Base-by-base conservation (phyloP, 208 protist species). In the Wallacemonas sp. region DNA sequence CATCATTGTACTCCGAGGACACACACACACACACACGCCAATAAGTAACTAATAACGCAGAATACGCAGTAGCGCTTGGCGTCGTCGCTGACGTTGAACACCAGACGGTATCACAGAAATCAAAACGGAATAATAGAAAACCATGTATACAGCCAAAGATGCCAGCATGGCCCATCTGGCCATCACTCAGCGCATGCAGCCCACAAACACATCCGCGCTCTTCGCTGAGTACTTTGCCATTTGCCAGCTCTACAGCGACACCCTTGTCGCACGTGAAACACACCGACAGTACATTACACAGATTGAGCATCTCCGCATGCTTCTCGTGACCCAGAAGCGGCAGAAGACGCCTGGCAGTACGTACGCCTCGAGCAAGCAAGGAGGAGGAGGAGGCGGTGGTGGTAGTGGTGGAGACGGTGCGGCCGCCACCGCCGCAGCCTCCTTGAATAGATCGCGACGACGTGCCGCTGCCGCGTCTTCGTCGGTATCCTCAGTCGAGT, bases 71-170 rank as follows among this genome's bases (percentile, higher is more conserved):
- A n/a, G n/a, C n/a, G n/a, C n/a, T n/a, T n/a, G n/a, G n/a, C n/a
- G n/a, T n/a, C n/a, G n/a, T n/a, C n/a, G n/a, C n/a, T n/a, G n/a
- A n/a, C n/a, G n/a, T n/a, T n/a, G n/a, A n/a, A n/a, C n/a, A n/a
- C n/a, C n/a, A n/a, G n/a, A n/a, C n/a, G n/a, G n/a, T n/a, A n/a
- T n/a, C n/a, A 6, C 21, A 41, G 57, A 61, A 38, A 33, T n/a
- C 5, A 56, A 56, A 36, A 32, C 19, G 30, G 16, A 32, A 14
- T 27, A 29, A 24, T 8, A 27, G 21, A 30, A 44, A 16, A 76
- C 30, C 38, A 88, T 84, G 76, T 82, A 80, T 65, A 78, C 74
- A 26, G 70, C 74, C n/a, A 80, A 76, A 49, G 79, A 78, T 26
- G 68, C 69, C 6, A 78, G 48, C 21, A 47, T 76, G 66, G 70